phyloP scores from a whole-genome alignment of 148 eudicot genomes.

The Hydrangea macrophylla region DNA sequence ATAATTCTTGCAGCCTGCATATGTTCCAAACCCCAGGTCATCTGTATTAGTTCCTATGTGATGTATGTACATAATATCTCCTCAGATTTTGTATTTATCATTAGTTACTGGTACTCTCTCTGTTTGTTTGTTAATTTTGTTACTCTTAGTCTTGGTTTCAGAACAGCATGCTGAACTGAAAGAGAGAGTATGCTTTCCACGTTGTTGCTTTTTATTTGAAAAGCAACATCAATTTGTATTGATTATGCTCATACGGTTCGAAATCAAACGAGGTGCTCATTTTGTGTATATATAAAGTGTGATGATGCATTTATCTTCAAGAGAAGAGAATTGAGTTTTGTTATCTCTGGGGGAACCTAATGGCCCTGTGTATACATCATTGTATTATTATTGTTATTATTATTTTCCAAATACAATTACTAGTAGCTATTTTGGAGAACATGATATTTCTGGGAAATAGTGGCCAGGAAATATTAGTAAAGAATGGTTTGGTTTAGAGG shows the following conservation, averaged over 20 bases:
- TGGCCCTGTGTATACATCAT: too few relatives aligned
- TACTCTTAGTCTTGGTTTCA: not conserved
- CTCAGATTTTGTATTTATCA: not conserved
- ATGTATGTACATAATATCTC: slow-evolving; percentile 7
- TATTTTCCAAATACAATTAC: too few relatives aligned
- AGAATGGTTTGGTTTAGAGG: too few relatives aligned
- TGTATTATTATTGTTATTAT: too few relatives aligned
- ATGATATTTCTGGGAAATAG: too few relatives aligned
- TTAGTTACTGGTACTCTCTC: not conserved
- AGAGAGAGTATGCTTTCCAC: not conserved
- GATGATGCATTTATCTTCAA: not conserved
- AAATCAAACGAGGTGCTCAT: not conserved
- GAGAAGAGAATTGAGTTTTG: too few relatives aligned
- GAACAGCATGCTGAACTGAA: too few relatives aligned
- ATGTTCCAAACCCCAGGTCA: not conserved
- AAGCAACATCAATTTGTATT: not conserved
- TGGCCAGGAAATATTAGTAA: too few relatives aligned
- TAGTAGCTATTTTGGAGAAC: too few relatives aligned
- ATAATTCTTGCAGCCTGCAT: slow-evolving; percentile 2
- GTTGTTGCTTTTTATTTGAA: not conserved
- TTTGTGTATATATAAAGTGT: not conserved
- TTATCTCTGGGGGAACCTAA: too few relatives aligned
- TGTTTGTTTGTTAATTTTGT: not conserved
- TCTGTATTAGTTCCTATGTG: not conserved
- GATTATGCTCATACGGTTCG: not conserved